Base-by-base conservation (phyloP, 2,329 filamentous ascomycete genomes). In the Pezicula neosporulosa region DNA sequence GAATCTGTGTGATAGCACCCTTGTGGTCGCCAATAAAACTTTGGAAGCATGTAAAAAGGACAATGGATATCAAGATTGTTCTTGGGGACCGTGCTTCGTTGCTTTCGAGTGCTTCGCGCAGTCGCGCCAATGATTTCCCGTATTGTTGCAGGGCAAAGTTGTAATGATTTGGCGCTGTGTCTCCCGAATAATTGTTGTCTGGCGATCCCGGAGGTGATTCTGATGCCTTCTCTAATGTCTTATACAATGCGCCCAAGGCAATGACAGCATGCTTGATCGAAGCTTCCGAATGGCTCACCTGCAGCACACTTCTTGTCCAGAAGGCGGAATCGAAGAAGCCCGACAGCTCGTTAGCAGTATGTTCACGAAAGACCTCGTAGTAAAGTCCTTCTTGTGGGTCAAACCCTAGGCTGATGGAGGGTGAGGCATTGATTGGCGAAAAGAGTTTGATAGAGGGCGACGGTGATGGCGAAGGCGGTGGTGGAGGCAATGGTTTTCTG, bases 41-140 rank as follows among this genome's bases (percentile, higher is more conserved):
- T 65, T 87, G 83, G 55, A 87, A 87, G 64, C 81, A 86, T n/a
- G 82, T 80, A 45, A 87, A 73, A 36, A 87, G 70, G 35, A 87
- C 80, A 48, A 77, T 84, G 15, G 81, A 78, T 74, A 87, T 85
- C n/a, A 87, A 72, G 45, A 75, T 76, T 12, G 73, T 81, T 59
- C 77, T 74, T 64, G 77, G 74, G 15, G 75, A 76, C 46, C 64
- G 60, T 27, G 58, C 67, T 37, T 71, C 66, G 41, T 76, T 74
- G 44, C 73, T 69, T 12, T 70, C 69, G 13, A 70, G 67, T 4
- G 75, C 69, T 43, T 68, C 68, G 48, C 77, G 65, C 43, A 85
- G 72, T 18, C 77, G 72, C 6, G 74, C 75, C 52, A 79, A 71
- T 0, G 83, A 81, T 49, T 77, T 73, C 1, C 77, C 78, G 60